phyloP scores from a whole-genome alignment of 1,284 basidiomycete species.

The Inonotus obliquus region DNA sequence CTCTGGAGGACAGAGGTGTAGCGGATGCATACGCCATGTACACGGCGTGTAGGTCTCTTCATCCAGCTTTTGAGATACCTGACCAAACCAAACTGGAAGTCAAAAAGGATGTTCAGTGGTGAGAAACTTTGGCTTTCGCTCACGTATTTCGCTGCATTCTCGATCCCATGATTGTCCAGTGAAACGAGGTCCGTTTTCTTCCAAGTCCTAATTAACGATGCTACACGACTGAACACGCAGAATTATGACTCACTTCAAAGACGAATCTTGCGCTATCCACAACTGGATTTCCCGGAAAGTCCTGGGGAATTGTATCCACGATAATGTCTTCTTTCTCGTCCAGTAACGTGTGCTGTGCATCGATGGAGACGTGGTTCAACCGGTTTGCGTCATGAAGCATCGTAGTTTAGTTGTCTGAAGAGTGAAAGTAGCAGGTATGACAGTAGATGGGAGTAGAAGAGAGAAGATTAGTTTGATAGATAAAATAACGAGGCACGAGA shows the following conservation, averaged over 20 bases:
- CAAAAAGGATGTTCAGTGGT: not conserved
- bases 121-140: conserved; percentile 20
- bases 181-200: conserved; percentile 51
- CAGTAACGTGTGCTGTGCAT: not conserved
- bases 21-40: conserved; percentile 72
- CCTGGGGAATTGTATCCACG: not conserved
- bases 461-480: not conserved
- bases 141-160: conserved; percentile 56
- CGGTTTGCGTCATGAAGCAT: not conserved
- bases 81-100: not conserved
- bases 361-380: not conserved
- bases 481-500: not conserved
- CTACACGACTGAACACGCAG: not conserved
- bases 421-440: not conserved
- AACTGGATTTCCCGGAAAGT: conserved; percentile 20
- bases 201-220: not conserved
- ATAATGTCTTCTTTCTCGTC: not conserved
- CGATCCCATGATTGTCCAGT: conserved; percentile 53
- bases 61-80: conserved; percentile 58
- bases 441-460: not conserved
- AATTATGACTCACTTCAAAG: conserved; percentile 21
- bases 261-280: conserved; percentile 22
- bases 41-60: conserved; percentile 66
- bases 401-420: not conserved
- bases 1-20: conserved; percentile 67